phyloP scores from a whole-genome alignment of 306 rosid species.

The Gleditsia sinensis region DNA sequence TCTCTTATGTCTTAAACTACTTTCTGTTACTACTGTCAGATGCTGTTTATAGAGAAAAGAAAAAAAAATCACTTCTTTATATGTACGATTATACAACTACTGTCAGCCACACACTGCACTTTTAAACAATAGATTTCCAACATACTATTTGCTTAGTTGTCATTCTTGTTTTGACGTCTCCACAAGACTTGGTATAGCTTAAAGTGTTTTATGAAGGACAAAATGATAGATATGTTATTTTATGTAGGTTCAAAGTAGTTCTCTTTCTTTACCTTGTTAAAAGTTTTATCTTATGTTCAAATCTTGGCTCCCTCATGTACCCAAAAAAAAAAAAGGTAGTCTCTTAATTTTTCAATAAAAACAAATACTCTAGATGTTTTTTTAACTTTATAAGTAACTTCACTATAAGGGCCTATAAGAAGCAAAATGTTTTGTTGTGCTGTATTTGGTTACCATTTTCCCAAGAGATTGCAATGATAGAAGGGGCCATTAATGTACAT shows the following conservation, averaged over 20 bases:
- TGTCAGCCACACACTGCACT: background rate
- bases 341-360: too few relatives aligned
- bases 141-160: background rate
- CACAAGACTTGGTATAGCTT: background rate
- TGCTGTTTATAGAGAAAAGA: background rate
- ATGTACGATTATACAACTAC: background rate
- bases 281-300: too few relatives aligned
- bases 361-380: background rate
- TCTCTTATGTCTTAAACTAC: background rate
- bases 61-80: background rate
- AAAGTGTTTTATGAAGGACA: background rate
- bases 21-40: constrained; percentile 12
- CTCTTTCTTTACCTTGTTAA: background rate
- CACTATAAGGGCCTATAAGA: background rate
- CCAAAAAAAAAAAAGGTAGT: too few relatives aligned
- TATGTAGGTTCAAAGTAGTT: background rate
- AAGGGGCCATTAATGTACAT: background rate
- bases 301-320: too few relatives aligned
- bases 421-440: constrained; percentile 23
- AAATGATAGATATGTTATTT: constrained; percentile 9
- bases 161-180: constrained; percentile 11
- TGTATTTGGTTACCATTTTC: constrained; percentile 4
- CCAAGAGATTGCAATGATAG: constrained; percentile 5
- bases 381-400: background rate
- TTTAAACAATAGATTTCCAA: background rate